Conservation (phyloP, 805 yeast genomes). For the Aciculoconidium aculeatum region DNA sequence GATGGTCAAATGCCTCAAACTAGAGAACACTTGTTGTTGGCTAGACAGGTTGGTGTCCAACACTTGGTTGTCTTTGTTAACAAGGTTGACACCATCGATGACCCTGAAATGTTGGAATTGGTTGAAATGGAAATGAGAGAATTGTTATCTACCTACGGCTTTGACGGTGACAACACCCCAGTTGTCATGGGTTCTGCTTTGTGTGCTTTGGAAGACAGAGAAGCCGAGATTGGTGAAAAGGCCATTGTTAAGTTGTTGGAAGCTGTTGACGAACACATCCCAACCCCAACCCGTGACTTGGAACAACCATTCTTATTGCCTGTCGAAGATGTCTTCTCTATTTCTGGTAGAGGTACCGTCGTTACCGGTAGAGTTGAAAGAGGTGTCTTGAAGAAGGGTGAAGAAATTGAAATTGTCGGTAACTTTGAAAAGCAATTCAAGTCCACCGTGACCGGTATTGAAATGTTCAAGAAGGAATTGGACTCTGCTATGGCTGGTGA, state of each 20-base stretch:
- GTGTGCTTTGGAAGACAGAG: conserved; percentile 84
- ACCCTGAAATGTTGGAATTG: conserved; percentile 97
- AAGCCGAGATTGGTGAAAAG: conserved; percentile 88
- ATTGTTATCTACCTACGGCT: conserved; percentile 81
- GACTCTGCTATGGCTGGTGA: conserved; percentile 99
- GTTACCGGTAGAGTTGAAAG: conserved; percentile 99
- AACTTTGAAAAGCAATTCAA: conserved; percentile 78
- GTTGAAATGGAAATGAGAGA: conserved; percentile 99
- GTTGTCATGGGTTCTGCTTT: conserved; percentile 98
- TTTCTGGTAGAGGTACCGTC: conserved; percentile 99
- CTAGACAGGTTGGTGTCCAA: conserved; percentile 99
- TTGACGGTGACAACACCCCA: conserved; percentile 97
- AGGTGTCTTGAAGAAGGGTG: conserved; percentile 96
- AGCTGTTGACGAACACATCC: conserved; percentile 91
- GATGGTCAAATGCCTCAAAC: conserved; percentile 99
- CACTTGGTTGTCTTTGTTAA: conserved; percentile 95
- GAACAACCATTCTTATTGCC: conserved; percentile 97
- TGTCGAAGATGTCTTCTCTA: conserved; percentile 94
- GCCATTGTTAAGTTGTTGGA: conserved; percentile 79
- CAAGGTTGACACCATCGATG: conserved; percentile 97
- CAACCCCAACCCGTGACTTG: conserved; percentile 94
- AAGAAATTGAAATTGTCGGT: conserved; percentile 96
- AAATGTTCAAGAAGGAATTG: conserved; percentile 98
- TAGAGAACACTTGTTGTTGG: conserved; percentile 95
- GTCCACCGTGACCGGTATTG: conserved; percentile 96